These are phyloP conservation scores for Juglanconis oblonga DNA, from an alignment of 2,329 filamentous ascomycete genomes.

Conservation along the genomic window DNA sequence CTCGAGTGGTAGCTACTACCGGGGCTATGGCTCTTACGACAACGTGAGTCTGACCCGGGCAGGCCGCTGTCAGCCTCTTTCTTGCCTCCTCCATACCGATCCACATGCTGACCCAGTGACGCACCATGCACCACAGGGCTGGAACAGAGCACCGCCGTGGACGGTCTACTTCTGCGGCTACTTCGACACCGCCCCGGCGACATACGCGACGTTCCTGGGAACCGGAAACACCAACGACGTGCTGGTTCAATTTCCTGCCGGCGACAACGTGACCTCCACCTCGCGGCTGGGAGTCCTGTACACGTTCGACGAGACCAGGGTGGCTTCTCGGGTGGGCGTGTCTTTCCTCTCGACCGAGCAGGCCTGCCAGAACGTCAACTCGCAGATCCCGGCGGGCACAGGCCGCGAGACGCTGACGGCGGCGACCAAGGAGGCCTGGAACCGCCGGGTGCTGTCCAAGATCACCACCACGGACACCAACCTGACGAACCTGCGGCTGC, in stretches of 20 bases:
- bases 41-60: slow-evolving; percentile 40
- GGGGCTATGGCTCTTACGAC: slow-evolving; percentile 60
- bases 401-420: slow-evolving; percentile 41
- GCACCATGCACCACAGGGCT: slow-evolving; percentile 39
- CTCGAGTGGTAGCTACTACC: slow-evolving; percentile 53
- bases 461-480: slow-evolving; percentile 58
- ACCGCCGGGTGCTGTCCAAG: slow-evolving; percentile 59
- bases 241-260: slow-evolving; percentile 31
- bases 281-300: slow-evolving; percentile 51
- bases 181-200: slow-evolving; percentile 45
- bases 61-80: too few relatives aligned
- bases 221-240: slow-evolving; percentile 28
- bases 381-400: slow-evolving; percentile 50
- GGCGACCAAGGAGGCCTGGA: slow-evolving; percentile 54
- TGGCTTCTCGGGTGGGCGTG: slow-evolving; percentile 62
- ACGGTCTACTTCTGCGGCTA: slow-evolving; percentile 62
- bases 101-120: background rate
- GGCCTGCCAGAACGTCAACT: slow-evolving; percentile 57
- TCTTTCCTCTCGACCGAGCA: slow-evolving; percentile 63
- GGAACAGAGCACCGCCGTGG: slow-evolving; percentile 63
- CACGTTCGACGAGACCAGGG: slow-evolving; percentile 43
- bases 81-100: too few relatives aligned
- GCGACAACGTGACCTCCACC: slow-evolving; percentile 31
- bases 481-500: slow-evolving; percentile 51
- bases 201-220: slow-evolving; percentile 43